Conservation (phyloP, 352 stramenopile species). For the Phytophthora melonis region DNA sequence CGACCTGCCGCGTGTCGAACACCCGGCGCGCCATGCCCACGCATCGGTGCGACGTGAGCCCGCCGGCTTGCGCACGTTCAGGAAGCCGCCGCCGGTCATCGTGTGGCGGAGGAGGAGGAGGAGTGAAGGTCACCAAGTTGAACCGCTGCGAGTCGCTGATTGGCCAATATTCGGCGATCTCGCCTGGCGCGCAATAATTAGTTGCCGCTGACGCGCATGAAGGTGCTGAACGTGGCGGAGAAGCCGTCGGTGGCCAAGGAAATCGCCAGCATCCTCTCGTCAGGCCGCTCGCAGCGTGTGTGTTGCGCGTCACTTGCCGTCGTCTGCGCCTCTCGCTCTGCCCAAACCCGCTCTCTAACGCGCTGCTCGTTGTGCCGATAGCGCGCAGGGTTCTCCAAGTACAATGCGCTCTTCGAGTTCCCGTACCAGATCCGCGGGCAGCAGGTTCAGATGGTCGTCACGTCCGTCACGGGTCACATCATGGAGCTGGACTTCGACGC, state of each 20-base stretch:
- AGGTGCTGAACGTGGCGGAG: constrained; percentile 98
- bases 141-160: constrained; percentile 16
- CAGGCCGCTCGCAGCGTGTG: constrained; percentile 65
- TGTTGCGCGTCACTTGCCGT: constrained; percentile 21
- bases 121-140: constrained; percentile 27
- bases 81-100: constrained; percentile 54
- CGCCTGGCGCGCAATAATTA: constrained; percentile 4
- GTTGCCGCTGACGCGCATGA: constrained; percentile 48
- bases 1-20: constrained; percentile 77
- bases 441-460: constrained; percentile 93
- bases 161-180: background rate
- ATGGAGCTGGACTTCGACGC: constrained; percentile 97
- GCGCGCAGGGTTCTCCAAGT: constrained; percentile 80
- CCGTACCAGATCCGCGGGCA: constrained; percentile 86
- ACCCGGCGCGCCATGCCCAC: constrained; percentile 74
- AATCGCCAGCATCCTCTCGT: constrained; percentile 95
- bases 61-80: constrained; percentile 85
- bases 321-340: background rate
- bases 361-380: constrained; percentile 31
- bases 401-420: constrained; percentile 95
- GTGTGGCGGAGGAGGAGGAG: background rate
- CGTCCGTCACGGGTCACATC: constrained; percentile 98
- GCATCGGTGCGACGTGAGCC: constrained; percentile 84
- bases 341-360: background rate
- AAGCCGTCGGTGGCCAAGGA: constrained; percentile 99